Evolutionary conservation across 345 rosid genomes (phyloP), one percentile per base, ranked within the genome.

Genomic region (rapeseed (Brassica napus)): DNA sequence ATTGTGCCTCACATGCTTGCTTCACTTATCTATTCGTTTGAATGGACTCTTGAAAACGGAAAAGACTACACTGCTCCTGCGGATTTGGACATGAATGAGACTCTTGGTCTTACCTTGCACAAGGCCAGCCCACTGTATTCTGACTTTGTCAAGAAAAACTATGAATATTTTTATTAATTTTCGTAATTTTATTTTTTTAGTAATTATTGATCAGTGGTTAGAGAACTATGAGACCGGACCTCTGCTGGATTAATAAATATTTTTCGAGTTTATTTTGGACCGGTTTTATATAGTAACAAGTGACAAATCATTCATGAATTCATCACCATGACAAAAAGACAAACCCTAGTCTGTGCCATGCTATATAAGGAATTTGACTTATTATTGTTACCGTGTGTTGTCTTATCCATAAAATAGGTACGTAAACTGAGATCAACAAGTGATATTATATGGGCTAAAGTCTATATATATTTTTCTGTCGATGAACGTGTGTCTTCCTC

Each of bases 11-110:
- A 77, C n/a, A 79, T 83, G 79, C 77, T 71, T 76, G 78, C 69
- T 80, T 87, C 75, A 65, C 86, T 63, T 85, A 26, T 77, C 10
- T 32, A 69, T 32, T 44, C 74, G 2, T 77, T 77, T 69, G 62
- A 47, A 14, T 77, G 80, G 80, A 15, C n/a, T 54, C 57, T 28
- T 75, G 34, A 23, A 8, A n/a, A 28, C 30, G 39, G 24, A 3
- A 67, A 66, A 67, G 4, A 60, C n/a, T 26, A 30, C 12, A 26
- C 21, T n/a, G 57, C 26, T 75, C 72, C 39, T 37, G 31, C 31
- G 10, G 79, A 58, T 26, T 67, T 77, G n/a, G 63, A 69, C n/a
- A 61, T 69, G 80, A 18, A 68, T 23, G 80, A 69, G 75, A 47
- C 69, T 21, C 62, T 77, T 1, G 80, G 80, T 14, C 21, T 77